A percentile compares a stretch with the other conserved stretches of the same genome.
Evolutionary conservation across 2,329 filamentous ascomycete species (phyloP).

Genomic region (Cyphellophora europaea): DNA sequence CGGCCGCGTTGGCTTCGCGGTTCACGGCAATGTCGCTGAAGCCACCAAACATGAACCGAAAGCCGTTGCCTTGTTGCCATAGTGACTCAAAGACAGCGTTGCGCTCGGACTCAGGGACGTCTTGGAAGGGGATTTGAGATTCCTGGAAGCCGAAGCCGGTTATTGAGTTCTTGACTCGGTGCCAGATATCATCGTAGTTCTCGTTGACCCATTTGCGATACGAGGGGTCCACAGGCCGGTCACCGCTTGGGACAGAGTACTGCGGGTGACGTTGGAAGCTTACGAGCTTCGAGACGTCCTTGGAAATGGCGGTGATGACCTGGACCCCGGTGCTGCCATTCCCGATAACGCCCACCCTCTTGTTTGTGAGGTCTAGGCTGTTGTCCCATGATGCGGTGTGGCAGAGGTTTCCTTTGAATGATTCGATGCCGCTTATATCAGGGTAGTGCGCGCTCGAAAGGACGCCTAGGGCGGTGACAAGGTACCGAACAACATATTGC

Average conservation of each 20-base stretch:
- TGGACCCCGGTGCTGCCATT: conserved; percentile 57
- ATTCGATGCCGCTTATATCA: conserved; percentile 48
- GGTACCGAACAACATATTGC: conserved; percentile 28
- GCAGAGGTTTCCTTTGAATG: conserved; percentile 48
- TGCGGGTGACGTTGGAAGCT: conserved; percentile 57
- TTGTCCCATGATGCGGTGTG: conserved; percentile 50
- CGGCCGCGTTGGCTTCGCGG: conserved; percentile 39
- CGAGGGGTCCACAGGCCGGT: conserved; percentile 34
- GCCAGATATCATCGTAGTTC: conserved; percentile 10
- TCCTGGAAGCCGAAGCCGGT: conserved; percentile 50
- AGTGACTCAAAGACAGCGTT: conserved; percentile 38
- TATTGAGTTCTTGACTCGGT: conserved; percentile 35
- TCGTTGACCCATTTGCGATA: conserved; percentile 35
- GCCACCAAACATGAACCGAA: conserved; percentile 38
- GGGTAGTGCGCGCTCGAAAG: conserved; percentile 52
- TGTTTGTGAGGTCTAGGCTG: conserved; percentile 45
- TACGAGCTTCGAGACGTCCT: conserved; percentile 39
- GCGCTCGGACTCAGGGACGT: conserved; percentile 16
- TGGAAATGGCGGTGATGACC: conserved; percentile 50
- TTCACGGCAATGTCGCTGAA: conserved; percentile 43
- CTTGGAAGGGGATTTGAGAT: conserved; percentile 22
- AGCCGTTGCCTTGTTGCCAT: conserved; percentile 42
- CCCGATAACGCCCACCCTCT: conserved; percentile 54
- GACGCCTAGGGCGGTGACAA: conserved; percentile 39
- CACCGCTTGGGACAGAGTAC: conserved; percentile 50